phyloP scores from a whole-genome alignment of 176 grass and related monocot species.

The Eremochloa ophiuroides region DNA sequence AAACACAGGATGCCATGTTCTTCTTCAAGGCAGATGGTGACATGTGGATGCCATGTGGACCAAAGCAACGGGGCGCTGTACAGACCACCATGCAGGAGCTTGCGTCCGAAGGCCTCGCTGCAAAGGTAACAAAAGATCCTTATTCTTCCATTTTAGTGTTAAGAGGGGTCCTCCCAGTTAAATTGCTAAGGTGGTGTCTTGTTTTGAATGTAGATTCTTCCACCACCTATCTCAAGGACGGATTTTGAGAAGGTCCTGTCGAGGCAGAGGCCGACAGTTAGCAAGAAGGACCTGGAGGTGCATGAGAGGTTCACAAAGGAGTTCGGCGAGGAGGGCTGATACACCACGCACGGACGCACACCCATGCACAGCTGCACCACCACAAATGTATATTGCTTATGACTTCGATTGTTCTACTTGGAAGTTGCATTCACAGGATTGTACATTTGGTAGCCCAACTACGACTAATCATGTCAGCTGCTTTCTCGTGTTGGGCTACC shows the following conservation, averaged over 20 bases:
- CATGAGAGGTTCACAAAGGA: constrained; percentile 96
- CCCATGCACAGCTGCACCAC: constrained; percentile 28
- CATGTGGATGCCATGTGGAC: constrained; percentile 89
- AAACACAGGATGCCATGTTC: constrained; percentile 97
- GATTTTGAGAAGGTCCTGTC: constrained; percentile 87
- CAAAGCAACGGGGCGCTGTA: constrained; percentile 64
- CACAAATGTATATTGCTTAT: constrained; percentile 50
- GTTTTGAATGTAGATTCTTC: constrained; percentile 53
- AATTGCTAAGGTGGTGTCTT: background rate
- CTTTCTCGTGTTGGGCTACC: constrained; percentile 17
- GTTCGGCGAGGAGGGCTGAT: constrained; percentile 95
- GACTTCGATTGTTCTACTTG: constrained; percentile 37
- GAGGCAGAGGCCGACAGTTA: constrained; percentile 81
- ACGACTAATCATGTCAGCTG: background rate
- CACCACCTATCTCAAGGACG: constrained; percentile 69
- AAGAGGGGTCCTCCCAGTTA: background rate
- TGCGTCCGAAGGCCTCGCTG: constrained; percentile 65
- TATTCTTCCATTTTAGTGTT: background rate
- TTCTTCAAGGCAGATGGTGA: constrained; percentile 57
- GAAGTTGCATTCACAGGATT: constrained; percentile 29
- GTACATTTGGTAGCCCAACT: constrained; percentile 29
- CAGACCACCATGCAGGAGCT: constrained; percentile 94
- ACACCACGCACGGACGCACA: background rate
- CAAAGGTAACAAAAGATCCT: constrained; percentile 39
- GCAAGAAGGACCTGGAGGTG: constrained; percentile 91